Percentiles rank a stretch among this genome's conserved stretches.
Conservation (phyloP, 2,329 filamentous ascomycete genomes). For the Aspergillus sclerotialis region DNA sequence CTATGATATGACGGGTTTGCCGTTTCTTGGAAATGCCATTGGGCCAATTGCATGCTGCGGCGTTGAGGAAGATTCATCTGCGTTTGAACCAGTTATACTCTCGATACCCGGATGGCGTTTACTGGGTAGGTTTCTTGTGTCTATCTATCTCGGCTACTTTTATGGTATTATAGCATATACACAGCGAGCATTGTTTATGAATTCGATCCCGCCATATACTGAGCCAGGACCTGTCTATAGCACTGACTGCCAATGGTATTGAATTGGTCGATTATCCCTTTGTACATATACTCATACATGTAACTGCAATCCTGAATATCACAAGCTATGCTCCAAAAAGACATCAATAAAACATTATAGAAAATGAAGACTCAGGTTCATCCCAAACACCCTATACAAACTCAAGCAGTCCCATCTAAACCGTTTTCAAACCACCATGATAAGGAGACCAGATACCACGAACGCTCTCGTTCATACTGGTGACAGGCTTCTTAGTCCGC, state of each 20-base stretch:
- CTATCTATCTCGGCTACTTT: constrained; percentile 5
- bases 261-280: too few species aligned
- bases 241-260: too few species aligned
- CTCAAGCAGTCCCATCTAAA: constrained; percentile 29
- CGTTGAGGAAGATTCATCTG: constrained; percentile 3
- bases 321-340: too few species aligned
- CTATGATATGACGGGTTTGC: constrained; percentile 27
- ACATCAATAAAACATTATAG: background rate
- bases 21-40: constrained; percentile 4
- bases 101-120: constrained; percentile 15
- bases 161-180: too few species aligned
- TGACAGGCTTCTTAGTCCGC: constrained; percentile 52
- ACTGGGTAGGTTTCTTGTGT: constrained; percentile 1
- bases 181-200: too few species aligned
- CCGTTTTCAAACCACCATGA: constrained; percentile 48
- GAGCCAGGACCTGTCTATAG: too few species aligned
- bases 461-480: constrained; percentile 57
- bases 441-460: constrained; percentile 60
- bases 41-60: constrained; percentile 3
- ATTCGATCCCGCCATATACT: too few species aligned
- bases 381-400: constrained; percentile 9
- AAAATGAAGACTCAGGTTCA: constrained; percentile 7
- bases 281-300: too few species aligned
- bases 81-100: constrained; percentile 4
- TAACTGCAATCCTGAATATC: too few species aligned